Evolutionary conservation across 2,329 filamentous ascomycete genomes (phyloP).

Genomic region (Fusarium sp.): DNA sequence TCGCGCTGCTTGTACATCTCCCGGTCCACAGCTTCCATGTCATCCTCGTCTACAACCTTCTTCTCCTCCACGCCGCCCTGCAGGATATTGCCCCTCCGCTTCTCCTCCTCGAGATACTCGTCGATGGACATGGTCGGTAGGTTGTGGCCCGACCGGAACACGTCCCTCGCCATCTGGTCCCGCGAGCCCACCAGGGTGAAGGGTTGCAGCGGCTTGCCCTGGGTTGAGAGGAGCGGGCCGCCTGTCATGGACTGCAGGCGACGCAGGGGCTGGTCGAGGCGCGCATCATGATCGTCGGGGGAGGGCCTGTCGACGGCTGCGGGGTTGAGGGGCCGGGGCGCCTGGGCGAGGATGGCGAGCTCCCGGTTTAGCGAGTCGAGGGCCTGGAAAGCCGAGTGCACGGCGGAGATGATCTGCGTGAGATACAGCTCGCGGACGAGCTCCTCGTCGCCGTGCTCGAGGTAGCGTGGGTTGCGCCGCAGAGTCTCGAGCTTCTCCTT

Average conservation of each 20-base stretch:
- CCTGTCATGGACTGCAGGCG: conserved; percentile 65
- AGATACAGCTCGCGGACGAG: conserved; percentile 85
- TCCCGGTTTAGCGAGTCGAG: conserved; percentile 92
- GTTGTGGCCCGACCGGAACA: conserved; percentile 93
- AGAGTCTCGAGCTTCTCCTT: conserved; percentile 82
- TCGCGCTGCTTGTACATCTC: conserved; percentile 94
- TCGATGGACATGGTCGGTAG: conserved; percentile 98
- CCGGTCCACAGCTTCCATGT: conserved; percentile 87
- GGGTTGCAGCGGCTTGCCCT: conserved; percentile 89
- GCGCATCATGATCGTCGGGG: conserved; percentile 71
- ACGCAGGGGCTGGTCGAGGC: conserved; percentile 77
- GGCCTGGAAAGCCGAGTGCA: conserved; percentile 86
- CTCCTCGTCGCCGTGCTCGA: conserved; percentile 83
- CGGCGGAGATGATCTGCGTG: conserved; percentile 79
- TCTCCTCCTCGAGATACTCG: conserved; percentile 96
- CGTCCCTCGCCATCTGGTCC: conserved; percentile 81
- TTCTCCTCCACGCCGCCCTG: conserved; percentile 87
- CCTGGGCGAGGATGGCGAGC: conserved; percentile 83
- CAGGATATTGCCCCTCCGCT: conserved; percentile 86
- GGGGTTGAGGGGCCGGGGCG: conserved; percentile 70
- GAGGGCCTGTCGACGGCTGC: conserved; percentile 64
- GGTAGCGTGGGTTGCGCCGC: conserved; percentile 64
- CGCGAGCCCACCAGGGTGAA: conserved; percentile 89
- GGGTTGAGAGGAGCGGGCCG: conserved; percentile 82
- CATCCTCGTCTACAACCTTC: conserved; percentile 88